phyloP scores from a whole-genome alignment of 805 yeast species.

The Lipomyces yamanashiensis region DNA sequence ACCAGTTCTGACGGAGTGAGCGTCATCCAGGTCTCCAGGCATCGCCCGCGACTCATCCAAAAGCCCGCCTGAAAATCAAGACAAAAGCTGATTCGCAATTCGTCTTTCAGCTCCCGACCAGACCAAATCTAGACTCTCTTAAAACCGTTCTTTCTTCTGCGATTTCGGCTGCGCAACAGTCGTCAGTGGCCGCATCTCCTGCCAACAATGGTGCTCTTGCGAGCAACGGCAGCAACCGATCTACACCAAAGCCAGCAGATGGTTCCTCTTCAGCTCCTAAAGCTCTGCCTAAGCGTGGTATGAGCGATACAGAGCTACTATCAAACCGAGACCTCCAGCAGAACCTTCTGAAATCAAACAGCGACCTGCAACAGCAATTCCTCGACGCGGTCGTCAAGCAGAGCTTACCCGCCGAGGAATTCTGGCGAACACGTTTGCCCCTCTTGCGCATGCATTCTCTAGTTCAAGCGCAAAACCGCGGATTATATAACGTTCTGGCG shows the following conservation, averaged over 20 bases:
- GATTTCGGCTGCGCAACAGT: conserved; percentile 4
- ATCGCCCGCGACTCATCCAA: conserved; percentile 45
- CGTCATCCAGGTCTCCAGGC: conserved; percentile 40
- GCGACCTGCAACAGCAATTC: conserved; percentile 71
- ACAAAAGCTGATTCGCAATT: conserved; percentile 41
- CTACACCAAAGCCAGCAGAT: conserved; percentile 1
- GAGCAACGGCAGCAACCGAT: not conserved
- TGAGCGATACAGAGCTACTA: conserved; percentile 64
- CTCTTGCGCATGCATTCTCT: conserved; percentile 84
- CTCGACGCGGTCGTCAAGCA: conserved; percentile 87
- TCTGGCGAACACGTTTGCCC: conserved; percentile 48
- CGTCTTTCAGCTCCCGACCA: conserved; percentile 67
- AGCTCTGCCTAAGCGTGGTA: conserved; percentile 41
- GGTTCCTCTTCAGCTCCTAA: conserved; percentile 3
- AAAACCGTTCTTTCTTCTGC: conserved; percentile 63
- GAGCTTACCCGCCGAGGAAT: conserved; percentile 63
- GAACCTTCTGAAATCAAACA: conserved; percentile 69
- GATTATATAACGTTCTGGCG: conserved; percentile 91
- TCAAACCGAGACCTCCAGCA: conserved; percentile 80
- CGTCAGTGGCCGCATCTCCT: conserved; percentile 43
- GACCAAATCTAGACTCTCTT: conserved; percentile 76
- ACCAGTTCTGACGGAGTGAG: not conserved
- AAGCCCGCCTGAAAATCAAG: conserved; percentile 39
- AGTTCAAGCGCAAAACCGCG: conserved; percentile 79
- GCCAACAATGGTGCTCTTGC: not conserved